Percentiles rank a stretch among this genome's conserved stretches.
Evolutionary conservation across 306 rosid genomes (phyloP).

Genomic region (Cucumis sativus): Cucumber_9930_V3 NC_026657.2:7786501-7787000

Average conservation of each 20-base stretch:
- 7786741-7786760: conserved; percentile 94
- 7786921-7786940: neutral
- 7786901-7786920: neutral
- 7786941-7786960: neutral
- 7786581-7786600: neutral
- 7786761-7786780: conserved; percentile 89
- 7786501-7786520: neutral
- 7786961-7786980: neutral
- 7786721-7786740: conserved; percentile 69
- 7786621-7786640: neutral
- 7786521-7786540: no score
- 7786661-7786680: neutral
- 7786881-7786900: neutral
- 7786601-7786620: neutral
- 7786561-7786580: neutral
- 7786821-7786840: conserved; percentile 91
- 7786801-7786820: conserved; percentile 97
- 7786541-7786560: neutral
- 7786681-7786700: conserved; percentile 6
- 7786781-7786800: conserved; percentile 99
- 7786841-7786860: conserved; percentile 80
- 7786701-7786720: conserved; percentile 61
- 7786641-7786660: neutral
- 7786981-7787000: neutral
- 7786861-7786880: conserved; percentile 72